Conservation (phyloP, 2,329 filamentous ascomycete species). For the Pyricularia pennisetigena region DNA sequence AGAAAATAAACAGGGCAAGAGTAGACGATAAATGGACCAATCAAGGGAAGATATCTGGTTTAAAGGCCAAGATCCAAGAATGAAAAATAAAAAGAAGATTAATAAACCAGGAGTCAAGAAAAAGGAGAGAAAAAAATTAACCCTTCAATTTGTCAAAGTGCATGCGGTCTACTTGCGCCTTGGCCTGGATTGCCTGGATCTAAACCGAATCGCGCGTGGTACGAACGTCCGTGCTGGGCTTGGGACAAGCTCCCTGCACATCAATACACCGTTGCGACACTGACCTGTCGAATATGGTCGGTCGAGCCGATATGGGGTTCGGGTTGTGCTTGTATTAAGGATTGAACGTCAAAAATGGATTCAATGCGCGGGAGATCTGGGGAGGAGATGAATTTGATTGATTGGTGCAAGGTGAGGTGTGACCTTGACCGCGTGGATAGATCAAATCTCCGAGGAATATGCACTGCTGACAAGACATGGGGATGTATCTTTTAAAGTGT, state of each 20-base stretch:
- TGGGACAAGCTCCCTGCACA: neutral
- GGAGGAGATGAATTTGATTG: neutral
- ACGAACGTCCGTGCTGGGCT: neutral
- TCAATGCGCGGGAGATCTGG: neutral
- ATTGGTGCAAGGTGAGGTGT: neutral
- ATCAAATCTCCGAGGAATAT: neutral
- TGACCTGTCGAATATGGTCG: neutral
- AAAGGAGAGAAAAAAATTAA: neutral
- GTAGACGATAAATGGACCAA: neutral
- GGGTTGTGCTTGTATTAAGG: neutral
- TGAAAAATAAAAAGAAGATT: neutral
- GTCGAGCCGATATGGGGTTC: neutral
- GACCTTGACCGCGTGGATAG: neutral
- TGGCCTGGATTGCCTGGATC: neutral
- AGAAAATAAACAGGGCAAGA: neutral
- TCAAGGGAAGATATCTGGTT: neutral
- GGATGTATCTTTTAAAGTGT: neutral
- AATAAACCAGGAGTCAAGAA: neutral
- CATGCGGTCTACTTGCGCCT: neutral
- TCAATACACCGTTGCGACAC: neutral
- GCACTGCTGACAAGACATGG: neutral
- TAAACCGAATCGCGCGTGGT: neutral
- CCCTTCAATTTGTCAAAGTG: neutral
- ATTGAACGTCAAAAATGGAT: neutral
- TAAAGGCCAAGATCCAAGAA: neutral